Conservation (phyloP, 805 yeast species). For the Starmerella riodocensis region DNA sequence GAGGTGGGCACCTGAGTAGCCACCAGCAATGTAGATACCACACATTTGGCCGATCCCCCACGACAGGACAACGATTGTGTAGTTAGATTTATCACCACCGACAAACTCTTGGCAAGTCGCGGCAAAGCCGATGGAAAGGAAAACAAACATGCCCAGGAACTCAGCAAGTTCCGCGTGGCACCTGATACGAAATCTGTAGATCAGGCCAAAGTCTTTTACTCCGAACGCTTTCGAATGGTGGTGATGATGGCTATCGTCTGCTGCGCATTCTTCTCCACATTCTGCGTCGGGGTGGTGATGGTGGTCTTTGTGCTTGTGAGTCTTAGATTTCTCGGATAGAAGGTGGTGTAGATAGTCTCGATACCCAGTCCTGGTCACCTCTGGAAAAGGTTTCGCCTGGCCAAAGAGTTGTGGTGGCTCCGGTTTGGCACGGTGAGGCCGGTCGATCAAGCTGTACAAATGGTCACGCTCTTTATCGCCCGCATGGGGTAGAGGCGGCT, state of each 20-base stretch:
- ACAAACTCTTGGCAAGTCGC: constrained; percentile 35
- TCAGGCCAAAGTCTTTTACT: constrained; percentile 1
- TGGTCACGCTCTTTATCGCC: constrained; percentile 1
- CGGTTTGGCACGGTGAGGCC: constrained; percentile 1
- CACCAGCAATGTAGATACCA: constrained; percentile 41
- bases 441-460: constrained; percentile 7
- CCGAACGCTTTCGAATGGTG: background rate
- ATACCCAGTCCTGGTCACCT: constrained; percentile 6
- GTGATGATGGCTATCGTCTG: background rate
- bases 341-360: background rate
- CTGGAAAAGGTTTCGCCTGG: constrained; percentile 8
- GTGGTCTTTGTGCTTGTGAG: background rate
- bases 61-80: constrained; percentile 33
- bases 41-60: constrained; percentile 45
- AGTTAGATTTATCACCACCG: constrained; percentile 32
- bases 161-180: constrained; percentile 31
- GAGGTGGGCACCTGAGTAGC: constrained; percentile 46
- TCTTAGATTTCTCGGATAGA: background rate
- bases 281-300: background rate
- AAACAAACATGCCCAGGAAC: constrained; percentile 37
- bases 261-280: background rate
- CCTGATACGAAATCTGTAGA: background rate
- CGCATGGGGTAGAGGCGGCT: no score
- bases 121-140: constrained; percentile 38
- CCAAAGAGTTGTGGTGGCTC: constrained; percentile 3